These are phyloP conservation scores for Canna indica DNA, from an alignment of 176 grass and related monocot species.

Conservation along the genomic window DNA sequence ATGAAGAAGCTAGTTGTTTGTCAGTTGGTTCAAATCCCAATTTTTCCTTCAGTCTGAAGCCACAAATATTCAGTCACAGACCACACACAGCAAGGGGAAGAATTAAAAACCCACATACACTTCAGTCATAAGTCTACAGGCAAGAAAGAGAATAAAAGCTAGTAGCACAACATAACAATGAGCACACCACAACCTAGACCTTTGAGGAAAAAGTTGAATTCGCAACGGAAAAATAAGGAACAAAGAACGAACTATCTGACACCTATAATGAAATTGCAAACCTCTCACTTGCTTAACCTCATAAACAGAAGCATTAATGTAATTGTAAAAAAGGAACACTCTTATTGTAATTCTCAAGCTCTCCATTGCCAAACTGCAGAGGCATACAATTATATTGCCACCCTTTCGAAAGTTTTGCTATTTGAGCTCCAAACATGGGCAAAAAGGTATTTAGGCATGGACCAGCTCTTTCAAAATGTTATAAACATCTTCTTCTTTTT, in stretches of 20 bases:
- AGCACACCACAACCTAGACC: no score
- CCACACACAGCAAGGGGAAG: not conserved
- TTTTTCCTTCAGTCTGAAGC: conserved; percentile 73
- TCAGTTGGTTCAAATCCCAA: conserved; percentile 67
- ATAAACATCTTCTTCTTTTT: not conserved
- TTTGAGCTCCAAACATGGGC: not conserved
- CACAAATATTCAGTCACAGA: not conserved
- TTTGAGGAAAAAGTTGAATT: no score
- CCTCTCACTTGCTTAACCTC: not conserved
- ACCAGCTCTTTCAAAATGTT: not conserved
- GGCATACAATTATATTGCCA: not conserved
- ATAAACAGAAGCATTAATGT: not conserved
- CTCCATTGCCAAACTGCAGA: not conserved
- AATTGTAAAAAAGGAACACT: not conserved
- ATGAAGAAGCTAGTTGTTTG: conserved; percentile 43
- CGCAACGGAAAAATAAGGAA: not conserved
- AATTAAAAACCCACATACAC: not conserved
- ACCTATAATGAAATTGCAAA: not conserved
- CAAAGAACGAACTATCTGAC: not conserved
- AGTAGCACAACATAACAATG: no score
- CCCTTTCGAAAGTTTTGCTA: not conserved
- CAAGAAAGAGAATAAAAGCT: no score
- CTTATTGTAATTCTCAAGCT: not conserved
- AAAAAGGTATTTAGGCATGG: not conserved
- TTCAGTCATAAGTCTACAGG: no score